These are phyloP conservation scores for Tuber magnatum DNA, from an alignment of 495 filamentous ascomycete genomes.

Conservation along the genomic window DNA sequence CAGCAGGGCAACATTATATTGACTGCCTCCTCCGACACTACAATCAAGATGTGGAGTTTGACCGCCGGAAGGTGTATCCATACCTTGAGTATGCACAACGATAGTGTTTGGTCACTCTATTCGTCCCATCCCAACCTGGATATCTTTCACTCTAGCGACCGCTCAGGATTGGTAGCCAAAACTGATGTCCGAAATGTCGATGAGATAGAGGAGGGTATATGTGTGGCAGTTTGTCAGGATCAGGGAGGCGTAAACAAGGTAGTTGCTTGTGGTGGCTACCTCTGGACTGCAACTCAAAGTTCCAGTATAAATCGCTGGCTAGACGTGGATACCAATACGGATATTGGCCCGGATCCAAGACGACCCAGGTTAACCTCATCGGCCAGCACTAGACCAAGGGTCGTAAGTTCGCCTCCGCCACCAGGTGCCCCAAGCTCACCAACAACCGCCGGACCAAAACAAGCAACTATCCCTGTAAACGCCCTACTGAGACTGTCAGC, in stretches of 20 bases:
- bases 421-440: conserved; percentile 41
- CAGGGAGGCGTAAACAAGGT: conserved; percentile 77
- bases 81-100: conserved; percentile 96
- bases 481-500: conserved; percentile 74
- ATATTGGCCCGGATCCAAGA: conserved; percentile 42
- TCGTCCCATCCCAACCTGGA: conserved; percentile 78
- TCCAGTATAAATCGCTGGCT: conserved; percentile 94
- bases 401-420: conserved; percentile 40
- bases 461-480: conserved; percentile 62
- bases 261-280: conserved; percentile 66
- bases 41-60: conserved; percentile 94
- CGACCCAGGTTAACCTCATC: conserved; percentile 36
- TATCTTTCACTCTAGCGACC: conserved; percentile 89
- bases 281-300: conserved; percentile 91
- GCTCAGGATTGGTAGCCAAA: conserved; percentile 85
- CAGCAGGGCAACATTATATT: conserved; percentile 82
- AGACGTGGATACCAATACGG: conserved; percentile 69
- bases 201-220: conserved; percentile 81
- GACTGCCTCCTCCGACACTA: conserved; percentile 92
- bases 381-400: conserved; percentile 37
- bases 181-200: conserved; percentile 69
- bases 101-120: conserved; percentile 93
- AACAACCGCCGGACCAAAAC: conserved; percentile 40
- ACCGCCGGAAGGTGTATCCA: conserved; percentile 92
- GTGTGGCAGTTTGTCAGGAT: conserved; percentile 80